phyloP scores from a whole-genome alignment of 192 early-diverging fungal species.

The Chytriomyces sp. region DNA sequence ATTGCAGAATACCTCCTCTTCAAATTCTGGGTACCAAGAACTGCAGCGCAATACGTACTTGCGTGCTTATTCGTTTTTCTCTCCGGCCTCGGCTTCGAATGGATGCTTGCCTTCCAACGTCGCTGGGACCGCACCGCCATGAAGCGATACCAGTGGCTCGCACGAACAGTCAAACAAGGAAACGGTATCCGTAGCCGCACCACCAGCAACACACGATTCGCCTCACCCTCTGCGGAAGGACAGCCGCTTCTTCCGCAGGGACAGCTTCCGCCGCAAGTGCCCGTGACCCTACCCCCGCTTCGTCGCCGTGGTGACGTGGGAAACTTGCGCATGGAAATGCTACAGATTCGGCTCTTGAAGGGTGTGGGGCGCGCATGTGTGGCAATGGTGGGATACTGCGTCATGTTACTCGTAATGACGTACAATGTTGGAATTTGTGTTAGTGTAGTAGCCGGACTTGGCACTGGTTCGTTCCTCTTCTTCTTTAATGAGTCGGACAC shows the following conservation, averaged over 20 bases:
- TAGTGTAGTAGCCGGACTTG: conserved; percentile 52
- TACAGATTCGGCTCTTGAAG: conserved; percentile 6
- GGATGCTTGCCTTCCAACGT: conserved; percentile 29
- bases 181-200: not conserved
- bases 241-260: not conserved
- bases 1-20: conserved; percentile 51
- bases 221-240: not conserved
- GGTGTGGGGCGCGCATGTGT: conserved; percentile 32
- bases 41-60: conserved; percentile 40
- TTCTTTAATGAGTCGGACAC: not conserved
- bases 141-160: not conserved
- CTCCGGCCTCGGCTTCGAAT: conserved; percentile 40
- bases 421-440: conserved; percentile 61
- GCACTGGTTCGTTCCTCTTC: conserved; percentile 46
- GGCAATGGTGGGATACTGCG: conserved; percentile 49
- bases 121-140: conserved; percentile 5
- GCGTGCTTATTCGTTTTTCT: conserved; percentile 52
- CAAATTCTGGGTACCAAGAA: conserved; percentile 50
- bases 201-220: not conserved
- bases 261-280: not conserved
- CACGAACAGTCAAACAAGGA: too few relatives aligned
- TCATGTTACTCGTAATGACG: conserved; percentile 65
- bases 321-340: not conserved
- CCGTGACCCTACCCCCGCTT: not conserved
- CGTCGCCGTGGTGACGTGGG: not conserved